Percentiles rank a stretch among this genome's conserved stretches.
These are phyloP conservation scores for Sugiyamaella smithiae DNA, from an alignment of 805 yeast genomes.

Conservation along the genomic window DNA sequence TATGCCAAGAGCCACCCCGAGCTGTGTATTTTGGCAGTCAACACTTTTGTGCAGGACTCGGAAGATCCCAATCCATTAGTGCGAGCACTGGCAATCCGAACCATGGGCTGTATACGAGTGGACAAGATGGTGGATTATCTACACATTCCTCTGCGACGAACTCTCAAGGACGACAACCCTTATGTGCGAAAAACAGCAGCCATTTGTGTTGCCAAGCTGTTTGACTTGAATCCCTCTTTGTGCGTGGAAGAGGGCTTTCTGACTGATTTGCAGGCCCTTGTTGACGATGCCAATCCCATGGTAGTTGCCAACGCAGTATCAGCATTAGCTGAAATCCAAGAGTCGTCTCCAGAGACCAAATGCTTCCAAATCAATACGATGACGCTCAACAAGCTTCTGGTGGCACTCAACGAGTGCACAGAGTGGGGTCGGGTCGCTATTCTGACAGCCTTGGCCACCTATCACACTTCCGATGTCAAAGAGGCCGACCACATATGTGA, in stretches of 20 bases:
- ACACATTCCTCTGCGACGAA: slow-evolving; percentile 82
- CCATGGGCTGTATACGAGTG: slow-evolving; percentile 98
- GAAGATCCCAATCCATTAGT: slow-evolving; percentile 96
- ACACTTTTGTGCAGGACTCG: slow-evolving; percentile 92
- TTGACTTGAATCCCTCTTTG: slow-evolving; percentile 74
- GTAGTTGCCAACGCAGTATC: slow-evolving; percentile 93
- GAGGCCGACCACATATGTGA: slow-evolving; percentile 87
- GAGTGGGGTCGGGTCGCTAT: slow-evolving; percentile 98
- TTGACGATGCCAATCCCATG: slow-evolving; percentile 92
- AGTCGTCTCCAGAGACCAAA: slow-evolving; percentile 54
- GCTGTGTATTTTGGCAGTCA: slow-evolving; percentile 90
- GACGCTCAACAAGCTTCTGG: slow-evolving; percentile 55
- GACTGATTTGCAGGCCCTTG: slow-evolving; percentile 58
- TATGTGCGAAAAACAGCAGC: slow-evolving; percentile 98
- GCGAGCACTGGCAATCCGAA: slow-evolving; percentile 92
- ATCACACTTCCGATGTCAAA: slow-evolving; percentile 48
- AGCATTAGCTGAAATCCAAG: slow-evolving; percentile 79
- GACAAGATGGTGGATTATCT: slow-evolving; percentile 93
- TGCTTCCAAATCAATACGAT: slow-evolving; percentile 43
- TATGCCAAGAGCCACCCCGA: slow-evolving; percentile 97
- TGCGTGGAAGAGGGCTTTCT: slow-evolving; percentile 87
- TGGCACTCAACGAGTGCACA: slow-evolving; percentile 92
- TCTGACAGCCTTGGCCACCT: slow-evolving; percentile 75
- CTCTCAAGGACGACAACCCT: slow-evolving; percentile 90
- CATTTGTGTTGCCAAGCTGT: slow-evolving; percentile 92